These are phyloP conservation scores for Asterella californica DNA, from an alignment of 225 moss, liverwort and hornwort species.

Conservation along the genomic window DNA sequence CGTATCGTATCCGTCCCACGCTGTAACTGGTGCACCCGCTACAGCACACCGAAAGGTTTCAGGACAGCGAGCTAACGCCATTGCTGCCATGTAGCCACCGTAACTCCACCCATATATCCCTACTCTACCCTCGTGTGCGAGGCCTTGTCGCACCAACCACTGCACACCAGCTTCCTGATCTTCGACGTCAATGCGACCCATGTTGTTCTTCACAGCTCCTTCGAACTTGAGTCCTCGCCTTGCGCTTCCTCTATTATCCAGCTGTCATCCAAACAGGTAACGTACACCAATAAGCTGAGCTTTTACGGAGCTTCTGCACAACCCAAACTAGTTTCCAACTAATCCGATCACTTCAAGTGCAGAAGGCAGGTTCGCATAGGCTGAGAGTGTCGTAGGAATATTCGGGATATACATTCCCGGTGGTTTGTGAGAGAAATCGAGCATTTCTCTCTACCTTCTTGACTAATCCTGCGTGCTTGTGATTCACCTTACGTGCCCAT, in stretches of 20 bases:
- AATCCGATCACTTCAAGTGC: too few relatives aligned
- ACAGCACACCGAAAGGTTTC: constrained; percentile 97
- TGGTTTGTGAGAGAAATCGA: too few relatives aligned
- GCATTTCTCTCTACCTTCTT: too few relatives aligned
- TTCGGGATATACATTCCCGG: too few relatives aligned
- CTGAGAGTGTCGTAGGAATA: too few relatives aligned
- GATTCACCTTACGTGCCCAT: background rate
- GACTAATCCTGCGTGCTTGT: too few relatives aligned
- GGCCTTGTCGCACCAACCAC: constrained; percentile 86
- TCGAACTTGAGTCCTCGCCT: constrained; percentile 92
- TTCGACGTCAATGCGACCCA: constrained; percentile 92
- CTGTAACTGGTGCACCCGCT: constrained; percentile 97
- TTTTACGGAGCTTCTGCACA: too few relatives aligned
- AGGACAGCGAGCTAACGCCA: constrained; percentile 93
- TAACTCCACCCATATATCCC: constrained; percentile 99
- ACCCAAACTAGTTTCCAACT: too few relatives aligned
- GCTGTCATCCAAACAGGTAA: constrained; percentile 42
- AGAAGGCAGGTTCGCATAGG: too few relatives aligned
- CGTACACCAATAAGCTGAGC: background rate
- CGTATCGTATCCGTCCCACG: constrained; percentile 99
- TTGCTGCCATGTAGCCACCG: constrained; percentile 99
- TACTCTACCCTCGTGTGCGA: constrained; percentile 66
- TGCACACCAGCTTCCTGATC: constrained; percentile 96
- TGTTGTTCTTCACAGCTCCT: constrained; percentile 93
- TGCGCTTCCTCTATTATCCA: constrained; percentile 96